phyloP scores from a whole-genome alignment of 75 land plant species.

The Selaginella tamariscina region DNA sequence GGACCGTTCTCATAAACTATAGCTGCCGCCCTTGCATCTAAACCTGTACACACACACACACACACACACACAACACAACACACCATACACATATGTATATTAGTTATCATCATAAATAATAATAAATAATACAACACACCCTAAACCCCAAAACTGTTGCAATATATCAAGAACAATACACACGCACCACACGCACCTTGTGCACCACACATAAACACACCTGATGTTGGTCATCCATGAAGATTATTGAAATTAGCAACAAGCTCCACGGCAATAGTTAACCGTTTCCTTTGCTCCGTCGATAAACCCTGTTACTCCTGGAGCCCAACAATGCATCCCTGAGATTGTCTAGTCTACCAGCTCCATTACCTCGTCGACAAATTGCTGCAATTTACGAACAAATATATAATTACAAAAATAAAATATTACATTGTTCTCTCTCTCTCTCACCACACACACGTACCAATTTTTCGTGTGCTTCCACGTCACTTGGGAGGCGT shows the following conservation, averaged over 20 bases:
- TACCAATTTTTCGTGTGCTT: slow-evolving; percentile 7
- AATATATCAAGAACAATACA: no score
- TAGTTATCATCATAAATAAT: no score
- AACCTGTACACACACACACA: no score
- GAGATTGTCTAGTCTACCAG: slow-evolving; percentile 24
- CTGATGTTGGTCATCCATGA: slow-evolving; percentile 35
- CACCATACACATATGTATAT: no score
- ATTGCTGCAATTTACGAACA: slow-evolving; percentile 21
- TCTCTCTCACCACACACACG: background rate
- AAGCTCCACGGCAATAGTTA: slow-evolving; percentile 29
- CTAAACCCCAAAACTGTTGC: no score
- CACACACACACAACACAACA: no score
- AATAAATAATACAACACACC: no score
- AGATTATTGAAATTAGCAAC: slow-evolving; percentile 31
- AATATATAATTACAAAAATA: background rate
- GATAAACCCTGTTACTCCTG: slow-evolving; percentile 26
- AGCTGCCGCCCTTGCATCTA: slow-evolving; percentile 32
- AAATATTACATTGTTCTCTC: background rate
- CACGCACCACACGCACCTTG: no score
- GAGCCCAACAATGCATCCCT: slow-evolving; percentile 30
- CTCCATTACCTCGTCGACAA: slow-evolving; percentile 32
- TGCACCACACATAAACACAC: no score
- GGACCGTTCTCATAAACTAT: slow-evolving; percentile 26
- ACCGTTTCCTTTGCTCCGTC: slow-evolving; percentile 29
- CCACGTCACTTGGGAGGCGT: slow-evolving; percentile 18